These are phyloP conservation scores for Pouteria campechiana DNA, from an alignment of 179 eudicot genomes.

Conservation along the genomic window DNA sequence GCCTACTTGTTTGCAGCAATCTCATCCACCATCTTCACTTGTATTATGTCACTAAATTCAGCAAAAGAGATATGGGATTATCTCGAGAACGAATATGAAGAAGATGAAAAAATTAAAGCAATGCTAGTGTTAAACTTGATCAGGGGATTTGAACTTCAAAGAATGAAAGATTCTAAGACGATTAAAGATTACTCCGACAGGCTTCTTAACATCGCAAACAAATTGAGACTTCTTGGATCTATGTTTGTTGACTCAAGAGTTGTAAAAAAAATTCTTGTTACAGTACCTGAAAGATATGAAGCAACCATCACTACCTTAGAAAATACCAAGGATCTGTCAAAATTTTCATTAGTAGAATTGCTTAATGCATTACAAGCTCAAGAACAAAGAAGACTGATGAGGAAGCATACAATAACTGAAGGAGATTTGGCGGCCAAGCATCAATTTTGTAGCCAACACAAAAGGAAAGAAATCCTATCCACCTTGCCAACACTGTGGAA, in stretches of 20 bases:
- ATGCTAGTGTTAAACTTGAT: slow-evolving; percentile 2
- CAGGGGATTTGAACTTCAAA: slow-evolving; percentile 1
- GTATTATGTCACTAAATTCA: background rate
- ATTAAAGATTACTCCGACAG: slow-evolving; percentile 8
- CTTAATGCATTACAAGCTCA: background rate
- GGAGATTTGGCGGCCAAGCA: slow-evolving; percentile 1
- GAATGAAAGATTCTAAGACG: background rate
- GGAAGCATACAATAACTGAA: background rate
- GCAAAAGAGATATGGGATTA: slow-evolving; percentile 2
- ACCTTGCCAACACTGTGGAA: background rate
- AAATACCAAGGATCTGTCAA: slow-evolving; percentile 7
- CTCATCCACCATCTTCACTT: slow-evolving; percentile 3
- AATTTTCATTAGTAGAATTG: slow-evolving; percentile 1
- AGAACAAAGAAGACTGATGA: background rate
- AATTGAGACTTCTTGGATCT: slow-evolving; percentile 4
- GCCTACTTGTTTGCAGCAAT: background rate
- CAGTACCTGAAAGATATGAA: slow-evolving; percentile 5
- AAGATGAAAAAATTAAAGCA: slow-evolving; percentile 5
- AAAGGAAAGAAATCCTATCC: background rate
- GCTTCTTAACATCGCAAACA: slow-evolving; percentile 4
- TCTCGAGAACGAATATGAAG: background rate
- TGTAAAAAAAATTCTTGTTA: slow-evolving; percentile 5
- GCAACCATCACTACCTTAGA: slow-evolving; percentile 6
- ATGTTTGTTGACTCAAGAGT: background rate
- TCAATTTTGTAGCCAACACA: background rate